These are phyloP conservation scores for Citrus inodora DNA, from an alignment of 345 rosid genomes.

Conservation along the genomic window DNA sequence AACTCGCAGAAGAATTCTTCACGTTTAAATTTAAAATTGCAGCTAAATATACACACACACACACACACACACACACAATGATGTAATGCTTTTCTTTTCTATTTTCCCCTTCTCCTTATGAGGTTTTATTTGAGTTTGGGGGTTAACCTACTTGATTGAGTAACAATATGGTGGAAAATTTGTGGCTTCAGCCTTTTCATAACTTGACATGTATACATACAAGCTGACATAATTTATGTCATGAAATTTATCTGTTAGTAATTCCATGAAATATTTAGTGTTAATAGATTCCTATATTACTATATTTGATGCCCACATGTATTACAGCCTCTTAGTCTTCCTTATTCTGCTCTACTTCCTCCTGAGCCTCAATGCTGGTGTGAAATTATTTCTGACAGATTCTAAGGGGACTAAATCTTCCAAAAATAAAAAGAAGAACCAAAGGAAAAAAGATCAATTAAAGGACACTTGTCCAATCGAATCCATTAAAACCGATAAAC, in stretches of 20 bases:
- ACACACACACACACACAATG: too few species aligned
- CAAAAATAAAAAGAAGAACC: constrained; percentile 66
- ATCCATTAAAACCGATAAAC: constrained; percentile 28
- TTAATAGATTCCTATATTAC: not conserved
- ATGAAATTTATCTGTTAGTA: not conserved
- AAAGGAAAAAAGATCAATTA: constrained; percentile 56
- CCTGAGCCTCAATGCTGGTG: constrained; percentile 35
- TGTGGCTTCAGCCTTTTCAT: not conserved
- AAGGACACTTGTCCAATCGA: constrained; percentile 39
- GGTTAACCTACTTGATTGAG: not conserved
- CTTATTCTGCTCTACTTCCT: constrained; percentile 32
- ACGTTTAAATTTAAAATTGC: not conserved
- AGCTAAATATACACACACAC: too few species aligned
- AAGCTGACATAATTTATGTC: not conserved
- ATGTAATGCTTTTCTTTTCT: not conserved
- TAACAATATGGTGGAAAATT: not conserved
- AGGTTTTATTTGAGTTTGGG: not conserved
- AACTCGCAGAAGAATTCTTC: not conserved
- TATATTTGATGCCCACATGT: constrained; percentile 20
- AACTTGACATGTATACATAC: not conserved
- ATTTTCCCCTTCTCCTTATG: not conserved
- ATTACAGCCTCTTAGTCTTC: constrained; percentile 35
- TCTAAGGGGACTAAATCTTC: constrained; percentile 49
- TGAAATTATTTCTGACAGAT: constrained; percentile 52
- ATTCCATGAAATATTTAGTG: not conserved